Base-by-base conservation (phyloP, 331 rosid genomes). In the Ulmus americana region DNA sequence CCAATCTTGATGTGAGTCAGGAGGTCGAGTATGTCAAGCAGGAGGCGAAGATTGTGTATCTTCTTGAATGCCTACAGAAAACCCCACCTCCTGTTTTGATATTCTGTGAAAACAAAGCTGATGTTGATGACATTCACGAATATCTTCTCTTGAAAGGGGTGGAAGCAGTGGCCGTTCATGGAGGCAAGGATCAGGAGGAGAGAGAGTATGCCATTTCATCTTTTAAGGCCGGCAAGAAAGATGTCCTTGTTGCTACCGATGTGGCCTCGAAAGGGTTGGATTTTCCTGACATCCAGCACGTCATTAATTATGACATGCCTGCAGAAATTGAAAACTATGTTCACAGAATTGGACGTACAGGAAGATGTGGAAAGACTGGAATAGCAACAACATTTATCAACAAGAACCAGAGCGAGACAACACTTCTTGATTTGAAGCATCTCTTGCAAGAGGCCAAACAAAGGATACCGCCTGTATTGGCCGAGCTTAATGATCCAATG, bases 181-280 rank as follows among this genome's bases (percentile, higher is more conserved):
- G 97, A 77, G 97, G 95, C 67, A 91, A 91, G 74, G 96, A 88
- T 83, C 97, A 91, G 80, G 97, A 86, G 65, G 97, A 86, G 72
- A 88, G 95, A 81, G 97, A 91, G 78, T 83, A 86, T 55, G 88
- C 97, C 35, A 91, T 91, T 64, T 59, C 92, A 43, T 59, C 96
- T 49, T 88, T 86, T 51, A 91, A 91, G 81, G 78, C 88, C 11
- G 80, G 97, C 63, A 79, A 81, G 79, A 91, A 91, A 81, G 97
- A 91, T 73, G 92, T 91, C 71, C 81, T 88, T 79, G 97, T 91
- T 44, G 97, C 97, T 22, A 91, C 97, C 4, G 97, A 91, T 74
- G 87, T 91, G 64, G 96, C 97, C 43, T 91, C 96, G 7, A 88
- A 91, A 72, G 97, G 96, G 67, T 77, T 91, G 82, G 97, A 88